Evolutionary conservation across 192 early-diverging fungal genomes (phyloP).

Genomic region (Backusella mclennaniae): DNA sequence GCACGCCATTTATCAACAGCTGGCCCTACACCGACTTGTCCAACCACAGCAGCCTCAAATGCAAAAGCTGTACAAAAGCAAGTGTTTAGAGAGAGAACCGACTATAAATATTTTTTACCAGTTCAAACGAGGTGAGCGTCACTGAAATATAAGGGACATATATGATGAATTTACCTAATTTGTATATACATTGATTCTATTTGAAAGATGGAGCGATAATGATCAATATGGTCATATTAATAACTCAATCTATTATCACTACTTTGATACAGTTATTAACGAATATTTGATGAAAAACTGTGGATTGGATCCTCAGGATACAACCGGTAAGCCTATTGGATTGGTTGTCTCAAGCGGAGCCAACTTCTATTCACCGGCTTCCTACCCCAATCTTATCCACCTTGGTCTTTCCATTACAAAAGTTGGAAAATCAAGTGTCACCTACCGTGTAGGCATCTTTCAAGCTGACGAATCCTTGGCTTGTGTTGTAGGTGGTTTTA

Average conservation of each 20-base stretch:
- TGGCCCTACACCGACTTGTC: background rate
- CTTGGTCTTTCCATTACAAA: slow-evolving; percentile 49
- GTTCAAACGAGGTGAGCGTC: slow-evolving; percentile 21
- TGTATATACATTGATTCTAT: background rate
- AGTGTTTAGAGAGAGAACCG: background rate
- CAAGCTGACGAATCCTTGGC: slow-evolving; percentile 31
- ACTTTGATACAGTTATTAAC: slow-evolving; percentile 59
- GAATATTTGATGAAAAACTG: slow-evolving; percentile 50
- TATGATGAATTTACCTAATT: background rate
- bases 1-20: slow-evolving; percentile 8
- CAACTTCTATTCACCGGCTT: slow-evolving; percentile 41
- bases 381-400: slow-evolving; percentile 49
- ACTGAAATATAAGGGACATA: background rate
- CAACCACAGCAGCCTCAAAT: background rate
- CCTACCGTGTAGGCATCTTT: slow-evolving; percentile 57
- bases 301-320: slow-evolving; percentile 35
- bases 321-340: slow-evolving; percentile 37
- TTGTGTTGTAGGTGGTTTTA: slow-evolving; percentile 45
- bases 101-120: slow-evolving; percentile 29
- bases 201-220: slow-evolving; percentile 52
- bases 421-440: slow-evolving; percentile 47
- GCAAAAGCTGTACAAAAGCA: slow-evolving; percentile 1
- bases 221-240: slow-evolving; percentile 64
- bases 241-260: slow-evolving; percentile 55
- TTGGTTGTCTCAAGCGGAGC: slow-evolving; percentile 43